Evolutionary conservation across 225 moss, liverwort and hornwort genomes (phyloP).

Genomic region (Polytrichum formosum): DNA sequence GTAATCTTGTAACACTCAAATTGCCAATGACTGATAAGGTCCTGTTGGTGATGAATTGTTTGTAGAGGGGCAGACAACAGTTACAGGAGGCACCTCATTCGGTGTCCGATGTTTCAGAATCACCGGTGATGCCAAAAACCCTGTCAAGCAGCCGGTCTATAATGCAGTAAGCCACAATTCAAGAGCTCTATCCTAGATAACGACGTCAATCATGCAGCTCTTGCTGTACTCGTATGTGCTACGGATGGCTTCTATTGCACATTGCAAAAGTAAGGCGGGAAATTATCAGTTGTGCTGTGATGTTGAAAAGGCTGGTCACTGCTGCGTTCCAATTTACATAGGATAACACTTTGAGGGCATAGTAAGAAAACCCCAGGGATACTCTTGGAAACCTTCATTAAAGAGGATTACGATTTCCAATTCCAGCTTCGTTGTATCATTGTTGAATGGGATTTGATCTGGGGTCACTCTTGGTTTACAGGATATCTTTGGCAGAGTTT

Average conservation of each 20-base stretch:
- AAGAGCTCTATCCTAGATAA: not conserved
- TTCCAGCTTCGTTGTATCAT: not conserved
- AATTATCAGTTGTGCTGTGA: no score
- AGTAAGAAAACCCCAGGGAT: no score
- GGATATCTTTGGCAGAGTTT: slow-evolving; percentile 75
- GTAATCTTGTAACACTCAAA: not conserved
- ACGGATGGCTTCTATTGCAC: no score
- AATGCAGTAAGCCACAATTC: slow-evolving; percentile 48
- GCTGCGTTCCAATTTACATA: no score
- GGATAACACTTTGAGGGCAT: no score
- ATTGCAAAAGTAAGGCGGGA: no score
- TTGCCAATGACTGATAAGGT: not conserved
- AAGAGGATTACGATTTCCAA: no score
- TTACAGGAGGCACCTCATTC: slow-evolving; percentile 75
- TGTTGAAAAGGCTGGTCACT: no score
- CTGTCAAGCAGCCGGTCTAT: slow-evolving; percentile 59
- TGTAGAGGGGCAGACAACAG: slow-evolving; percentile 73
- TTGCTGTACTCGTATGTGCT: not conserved
- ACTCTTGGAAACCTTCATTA: no score
- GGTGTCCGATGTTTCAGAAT: slow-evolving; percentile 66
- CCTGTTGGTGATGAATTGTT: not conserved
- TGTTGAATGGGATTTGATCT: not conserved
- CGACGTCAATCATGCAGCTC: not conserved
- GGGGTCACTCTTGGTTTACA: slow-evolving; percentile 14
- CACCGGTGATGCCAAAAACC: slow-evolving; percentile 62